phyloP scores from a whole-genome alignment of 345 rosid species.

The Arabidopsis arenosa region DNA sequence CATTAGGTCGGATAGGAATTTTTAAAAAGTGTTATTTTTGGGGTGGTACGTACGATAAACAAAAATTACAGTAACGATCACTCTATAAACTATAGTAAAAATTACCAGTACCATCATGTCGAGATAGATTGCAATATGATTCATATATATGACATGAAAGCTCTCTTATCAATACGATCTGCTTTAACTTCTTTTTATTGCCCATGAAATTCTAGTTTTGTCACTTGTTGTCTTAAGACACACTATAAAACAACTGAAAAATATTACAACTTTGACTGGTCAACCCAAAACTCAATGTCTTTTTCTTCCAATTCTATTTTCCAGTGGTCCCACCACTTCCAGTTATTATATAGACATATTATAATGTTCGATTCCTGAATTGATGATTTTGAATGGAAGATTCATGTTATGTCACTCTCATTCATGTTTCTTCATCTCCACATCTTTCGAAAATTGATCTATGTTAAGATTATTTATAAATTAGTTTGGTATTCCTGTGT shows the following conservation, averaged over 20 bases:
- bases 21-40: neutral
- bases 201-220: constrained; percentile 40
- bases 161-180: constrained; percentile 44
- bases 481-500: neutral
- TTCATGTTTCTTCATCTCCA: constrained; percentile 29
- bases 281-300: constrained; percentile 33
- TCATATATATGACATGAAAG: constrained; percentile 22
- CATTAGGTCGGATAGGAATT: neutral
- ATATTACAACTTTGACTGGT: constrained; percentile 42
- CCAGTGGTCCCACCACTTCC: constrained; percentile 32
- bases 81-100: constrained; percentile 14
- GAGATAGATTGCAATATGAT: constrained; percentile 44
- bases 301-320: constrained; percentile 5
- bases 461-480: neutral
- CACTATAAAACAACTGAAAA: constrained; percentile 32
- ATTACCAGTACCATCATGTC: constrained; percentile 25
- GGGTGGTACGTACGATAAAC: neutral
- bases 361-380: constrained; percentile 21
- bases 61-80: neutral
- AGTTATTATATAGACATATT: constrained; percentile 14
- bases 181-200: constrained; percentile 40
- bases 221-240: constrained; percentile 41
- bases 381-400: constrained; percentile 29
- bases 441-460: neutral
- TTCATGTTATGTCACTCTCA: constrained; percentile 38